phyloP scores from a whole-genome alignment of 2,329 filamentous ascomycete genomes.

The Aaosphaeria pasadenensis region DNA sequence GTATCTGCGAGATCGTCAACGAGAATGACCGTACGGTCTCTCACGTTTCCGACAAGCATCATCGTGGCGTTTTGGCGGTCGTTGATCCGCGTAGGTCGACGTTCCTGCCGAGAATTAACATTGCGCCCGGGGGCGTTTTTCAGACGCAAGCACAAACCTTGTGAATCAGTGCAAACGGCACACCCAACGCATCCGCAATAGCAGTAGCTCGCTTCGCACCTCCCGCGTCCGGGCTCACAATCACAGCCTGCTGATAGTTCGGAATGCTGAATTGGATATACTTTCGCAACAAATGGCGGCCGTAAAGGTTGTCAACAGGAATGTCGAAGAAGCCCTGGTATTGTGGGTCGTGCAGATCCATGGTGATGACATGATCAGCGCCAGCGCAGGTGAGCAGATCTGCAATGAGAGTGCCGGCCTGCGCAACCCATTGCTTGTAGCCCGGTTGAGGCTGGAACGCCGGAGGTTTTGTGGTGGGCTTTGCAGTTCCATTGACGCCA shows the following conservation, averaged over 20 bases:
- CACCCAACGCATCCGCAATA: slow-evolving; percentile 87
- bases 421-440: slow-evolving; percentile 98
- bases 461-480: slow-evolving; percentile 52
- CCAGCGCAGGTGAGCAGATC: slow-evolving; percentile 93
- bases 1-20: slow-evolving; percentile 95
- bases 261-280: slow-evolving; percentile 78
- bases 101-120: slow-evolving; percentile 60
- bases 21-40: slow-evolving; percentile 78
- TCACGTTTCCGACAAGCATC: slow-evolving; percentile 90
- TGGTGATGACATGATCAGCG: slow-evolving; percentile 94
- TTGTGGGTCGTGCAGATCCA: slow-evolving; percentile 88
- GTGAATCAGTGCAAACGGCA: slow-evolving; percentile 97
- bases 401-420: slow-evolving; percentile 91
- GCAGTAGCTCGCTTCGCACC: slow-evolving; percentile 94
- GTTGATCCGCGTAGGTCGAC: slow-evolving; percentile 80
- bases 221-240: slow-evolving; percentile 94
- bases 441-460: slow-evolving; percentile 78
- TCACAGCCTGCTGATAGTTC: slow-evolving; percentile 79
- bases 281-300: slow-evolving; percentile 66
- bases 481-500: slow-evolving; percentile 64
- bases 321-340: slow-evolving; percentile 99
- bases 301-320: slow-evolving; percentile 96
- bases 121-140: background rate
- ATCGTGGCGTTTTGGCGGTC: slow-evolving; percentile 80
- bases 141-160: slow-evolving; percentile 62